Conservation (phyloP, 257 asterid genomes). For the Solanum neorickii region DNA sequence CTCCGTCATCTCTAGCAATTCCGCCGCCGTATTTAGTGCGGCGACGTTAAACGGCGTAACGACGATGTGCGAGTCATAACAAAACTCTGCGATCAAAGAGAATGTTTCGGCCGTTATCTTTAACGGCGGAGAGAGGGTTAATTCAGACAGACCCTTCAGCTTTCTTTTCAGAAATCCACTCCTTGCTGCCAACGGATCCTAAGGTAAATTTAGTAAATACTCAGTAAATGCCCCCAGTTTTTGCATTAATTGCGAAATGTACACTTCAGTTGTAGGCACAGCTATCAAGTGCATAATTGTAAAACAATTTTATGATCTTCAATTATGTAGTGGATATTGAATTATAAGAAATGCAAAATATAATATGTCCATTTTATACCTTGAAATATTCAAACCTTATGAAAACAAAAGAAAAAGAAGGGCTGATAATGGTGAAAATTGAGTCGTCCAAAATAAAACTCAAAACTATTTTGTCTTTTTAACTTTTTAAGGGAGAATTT, state of each 20-base stretch:
- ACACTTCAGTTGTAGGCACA: not conserved
- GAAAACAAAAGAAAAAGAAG: not conserved
- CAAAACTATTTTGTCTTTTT: not conserved
- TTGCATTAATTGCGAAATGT: slow-evolving; percentile 11
- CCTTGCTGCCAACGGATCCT: slow-evolving; percentile 51
- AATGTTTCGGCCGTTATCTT: slow-evolving; percentile 67
- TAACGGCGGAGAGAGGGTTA: slow-evolving; percentile 75
- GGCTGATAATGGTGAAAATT: not conserved
- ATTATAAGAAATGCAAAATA: not conserved
- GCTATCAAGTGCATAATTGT: not conserved
- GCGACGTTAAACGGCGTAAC: slow-evolving; percentile 71
- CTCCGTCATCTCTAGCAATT: slow-evolving; percentile 58
- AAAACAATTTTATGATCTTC: not conserved
- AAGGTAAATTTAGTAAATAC: slow-evolving; percentile 1
- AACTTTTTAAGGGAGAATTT: not conserved
- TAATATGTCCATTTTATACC: not conserved
- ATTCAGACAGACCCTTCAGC: slow-evolving; percentile 35
- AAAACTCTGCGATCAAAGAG: slow-evolving; percentile 49
- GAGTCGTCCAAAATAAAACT: not conserved
- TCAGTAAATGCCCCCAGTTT: slow-evolving; percentile 22
- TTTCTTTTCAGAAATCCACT: slow-evolving; percentile 52
- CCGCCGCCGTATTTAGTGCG: slow-evolving; percentile 72
- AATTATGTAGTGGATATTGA: not conserved
- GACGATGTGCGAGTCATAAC: slow-evolving; percentile 45
- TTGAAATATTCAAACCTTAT: not conserved